Percentiles rank a stretch among this genome's conserved stretches.
Evolutionary conservation across 768 basidiomycete genomes (phyloP).

Genomic region (Lactarius evosmus): DNA sequence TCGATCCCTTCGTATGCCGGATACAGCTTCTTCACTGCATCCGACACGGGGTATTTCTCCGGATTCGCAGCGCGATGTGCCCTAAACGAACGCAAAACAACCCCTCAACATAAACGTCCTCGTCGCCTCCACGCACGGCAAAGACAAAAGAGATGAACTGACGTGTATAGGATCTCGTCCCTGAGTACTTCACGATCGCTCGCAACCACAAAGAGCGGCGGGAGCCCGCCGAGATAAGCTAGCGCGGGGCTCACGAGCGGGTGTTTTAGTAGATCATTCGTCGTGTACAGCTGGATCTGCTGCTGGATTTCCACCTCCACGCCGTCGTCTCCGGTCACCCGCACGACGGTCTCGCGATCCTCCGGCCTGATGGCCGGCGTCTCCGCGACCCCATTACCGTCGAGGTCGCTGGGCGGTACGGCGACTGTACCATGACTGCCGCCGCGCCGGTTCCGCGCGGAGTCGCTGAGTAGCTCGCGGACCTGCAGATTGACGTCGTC

Average conservation of each 20-base stretch:
- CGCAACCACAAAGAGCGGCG: constrained; percentile 79
- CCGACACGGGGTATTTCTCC: constrained; percentile 52
- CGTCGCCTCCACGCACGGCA: too few species aligned
- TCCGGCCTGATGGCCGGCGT: not conserved
- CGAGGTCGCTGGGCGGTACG: constrained; percentile 31
- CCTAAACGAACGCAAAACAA: constrained; percentile 35
- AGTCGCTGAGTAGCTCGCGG: constrained; percentile 56
- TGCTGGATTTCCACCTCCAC: constrained; percentile 52
- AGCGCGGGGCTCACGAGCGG: constrained; percentile 81
- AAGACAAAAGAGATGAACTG: too few species aligned
- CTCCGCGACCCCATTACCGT: not conserved
- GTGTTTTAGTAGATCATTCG: constrained; percentile 71
- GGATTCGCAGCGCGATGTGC: constrained; percentile 93
- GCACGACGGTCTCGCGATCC: constrained; percentile 46
- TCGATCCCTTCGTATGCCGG: constrained; percentile 57
- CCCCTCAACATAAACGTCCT: not conserved
- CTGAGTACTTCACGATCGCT: constrained; percentile 89
- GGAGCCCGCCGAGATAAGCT: constrained; percentile 85
- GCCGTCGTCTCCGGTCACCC: constrained; percentile 44
- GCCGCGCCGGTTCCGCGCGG: constrained; percentile 44
- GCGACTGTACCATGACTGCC: too few species aligned
- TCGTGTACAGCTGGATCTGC: constrained; percentile 85
- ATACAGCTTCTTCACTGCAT: constrained; percentile 50
- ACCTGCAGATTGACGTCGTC: constrained; percentile 57
- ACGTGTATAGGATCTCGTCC: constrained; percentile 89